Evolutionary conservation across 345 rosid species (phyloP).

Genomic region (Gossypium herbaceum): DNA sequence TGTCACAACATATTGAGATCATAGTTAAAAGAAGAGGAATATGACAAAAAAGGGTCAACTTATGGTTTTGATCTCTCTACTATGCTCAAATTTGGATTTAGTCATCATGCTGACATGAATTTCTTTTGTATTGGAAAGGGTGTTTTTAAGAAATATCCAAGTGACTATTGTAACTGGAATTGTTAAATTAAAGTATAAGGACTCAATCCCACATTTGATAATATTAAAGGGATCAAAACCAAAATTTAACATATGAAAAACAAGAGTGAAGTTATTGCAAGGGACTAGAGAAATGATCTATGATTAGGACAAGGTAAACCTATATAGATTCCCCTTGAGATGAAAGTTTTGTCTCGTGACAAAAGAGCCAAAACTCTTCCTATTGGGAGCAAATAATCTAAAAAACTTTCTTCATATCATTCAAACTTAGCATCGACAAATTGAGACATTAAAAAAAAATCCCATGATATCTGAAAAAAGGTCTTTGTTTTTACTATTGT

Average conservation of each 20-base stretch:
- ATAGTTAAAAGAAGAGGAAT: neutral
- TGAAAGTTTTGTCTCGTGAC: slow-evolving; percentile 40
- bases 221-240: too few species aligned
- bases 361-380: slow-evolving; percentile 42
- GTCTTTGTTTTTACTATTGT: slow-evolving; percentile 22
- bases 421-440: slow-evolving; percentile 18
- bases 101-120: too few species aligned
- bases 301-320: slow-evolving; percentile 2
- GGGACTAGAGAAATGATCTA: slow-evolving; percentile 14
- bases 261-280: neutral
- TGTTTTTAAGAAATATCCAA: neutral
- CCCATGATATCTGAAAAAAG: slow-evolving; percentile 23
- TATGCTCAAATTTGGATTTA: too few species aligned
- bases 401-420: slow-evolving; percentile 9
- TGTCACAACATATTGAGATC: slow-evolving; percentile 11
- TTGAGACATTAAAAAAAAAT: neutral
- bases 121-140: neutral
- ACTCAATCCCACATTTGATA: too few species aligned
- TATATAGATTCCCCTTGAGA: slow-evolving; percentile 20
- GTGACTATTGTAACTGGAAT: too few species aligned
- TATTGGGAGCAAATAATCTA: slow-evolving; percentile 32
- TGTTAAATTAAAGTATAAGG: neutral
- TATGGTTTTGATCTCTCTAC: neutral
- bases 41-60: neutral
- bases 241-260: too few species aligned